These are phyloP conservation scores for Dothistroma septosporum DNA, from an alignment of 2,329 filamentous ascomycete species.

Conservation along the genomic window DNA sequence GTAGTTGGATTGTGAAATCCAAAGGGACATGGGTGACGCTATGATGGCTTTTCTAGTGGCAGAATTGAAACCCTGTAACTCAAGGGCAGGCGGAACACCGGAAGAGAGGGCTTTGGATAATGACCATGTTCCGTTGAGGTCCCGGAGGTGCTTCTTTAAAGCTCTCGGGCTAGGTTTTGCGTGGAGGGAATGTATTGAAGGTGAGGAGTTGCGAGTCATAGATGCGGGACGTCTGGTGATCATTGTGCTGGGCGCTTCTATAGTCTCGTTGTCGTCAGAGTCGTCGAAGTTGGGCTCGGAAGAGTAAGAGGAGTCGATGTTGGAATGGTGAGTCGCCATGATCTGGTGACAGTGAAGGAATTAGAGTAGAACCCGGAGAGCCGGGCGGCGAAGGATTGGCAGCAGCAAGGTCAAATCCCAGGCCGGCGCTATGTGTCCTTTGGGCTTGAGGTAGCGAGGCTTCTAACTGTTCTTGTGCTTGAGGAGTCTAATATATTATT, in stretches of 20 bases:
- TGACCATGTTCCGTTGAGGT: slow-evolving; percentile 7
- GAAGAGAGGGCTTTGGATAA: slow-evolving; percentile 2
- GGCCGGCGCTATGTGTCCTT: neutral
- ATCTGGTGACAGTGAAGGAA: neutral
- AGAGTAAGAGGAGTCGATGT: neutral
- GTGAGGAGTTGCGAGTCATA: neutral
- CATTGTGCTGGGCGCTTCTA: neutral
- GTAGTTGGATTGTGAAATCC: slow-evolving; percentile 18
- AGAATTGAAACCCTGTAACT: slow-evolving; percentile 3
- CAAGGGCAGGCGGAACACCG: slow-evolving; percentile 3
- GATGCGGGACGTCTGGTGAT: neutral
- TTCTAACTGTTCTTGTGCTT: neutral
- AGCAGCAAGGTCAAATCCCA: neutral
- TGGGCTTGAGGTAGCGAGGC: neutral
- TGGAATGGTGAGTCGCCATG: neutral
- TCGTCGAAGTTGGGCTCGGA: slow-evolving; percentile 1
- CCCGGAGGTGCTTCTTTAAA: neutral
- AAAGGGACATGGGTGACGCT: slow-evolving; percentile 8
- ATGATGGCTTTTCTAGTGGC: slow-evolving; percentile 11
- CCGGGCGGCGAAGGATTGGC: neutral
- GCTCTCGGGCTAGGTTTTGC: neutral
- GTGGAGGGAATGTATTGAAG: neutral
- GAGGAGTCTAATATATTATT: neutral
- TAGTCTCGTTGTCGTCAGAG: neutral
- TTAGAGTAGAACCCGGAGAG: neutral